A percentile compares a stretch with the other conserved stretches of the same genome.
Evolutionary conservation across 805 yeast genomes (phyloP).

Genomic region (Myxozyma mucilagina): DNA sequence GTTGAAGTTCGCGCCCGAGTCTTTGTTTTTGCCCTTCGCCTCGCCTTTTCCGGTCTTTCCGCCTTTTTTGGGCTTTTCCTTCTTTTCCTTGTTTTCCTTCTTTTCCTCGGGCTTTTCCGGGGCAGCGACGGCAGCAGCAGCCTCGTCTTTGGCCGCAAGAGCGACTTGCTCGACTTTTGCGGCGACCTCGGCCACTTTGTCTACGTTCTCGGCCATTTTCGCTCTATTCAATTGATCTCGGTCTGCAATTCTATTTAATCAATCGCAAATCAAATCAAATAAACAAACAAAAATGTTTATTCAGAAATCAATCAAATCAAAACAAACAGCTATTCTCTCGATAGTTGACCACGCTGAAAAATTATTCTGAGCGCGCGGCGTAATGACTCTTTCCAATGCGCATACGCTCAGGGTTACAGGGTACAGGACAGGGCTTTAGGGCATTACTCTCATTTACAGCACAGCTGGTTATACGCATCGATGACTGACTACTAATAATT

Average conservation of each 20-base stretch:
- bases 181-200: slow-evolving; percentile 6
- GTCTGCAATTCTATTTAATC: not conserved
- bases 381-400: no score
- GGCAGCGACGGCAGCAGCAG: slow-evolving; percentile 3
- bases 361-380: not conserved
- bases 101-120: not conserved
- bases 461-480: no score
- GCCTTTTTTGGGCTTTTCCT: not conserved
- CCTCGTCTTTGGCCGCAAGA: slow-evolving; percentile 1
- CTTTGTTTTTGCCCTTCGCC: slow-evolving; percentile 54
- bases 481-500: no score
- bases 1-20: slow-evolving; percentile 89
- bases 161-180: slow-evolving; percentile 7
- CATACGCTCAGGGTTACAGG: no score
- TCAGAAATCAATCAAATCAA: no score
- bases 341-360: not conserved
- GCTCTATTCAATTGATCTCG: not conserved
- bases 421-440: no score
- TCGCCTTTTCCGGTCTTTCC: slow-evolving; percentile 15
- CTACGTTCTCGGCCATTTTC: not conserved
- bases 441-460: no score
- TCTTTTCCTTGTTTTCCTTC: slow-evolving; percentile 16
- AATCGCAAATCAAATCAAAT: not conserved
- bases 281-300: no score
- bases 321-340: no score